A percentile compares a stretch with the other conserved stretches of the same genome.
Conservation (phyloP, 352 stramenopile genomes). For the Saprolegnia diclina region DNA sequence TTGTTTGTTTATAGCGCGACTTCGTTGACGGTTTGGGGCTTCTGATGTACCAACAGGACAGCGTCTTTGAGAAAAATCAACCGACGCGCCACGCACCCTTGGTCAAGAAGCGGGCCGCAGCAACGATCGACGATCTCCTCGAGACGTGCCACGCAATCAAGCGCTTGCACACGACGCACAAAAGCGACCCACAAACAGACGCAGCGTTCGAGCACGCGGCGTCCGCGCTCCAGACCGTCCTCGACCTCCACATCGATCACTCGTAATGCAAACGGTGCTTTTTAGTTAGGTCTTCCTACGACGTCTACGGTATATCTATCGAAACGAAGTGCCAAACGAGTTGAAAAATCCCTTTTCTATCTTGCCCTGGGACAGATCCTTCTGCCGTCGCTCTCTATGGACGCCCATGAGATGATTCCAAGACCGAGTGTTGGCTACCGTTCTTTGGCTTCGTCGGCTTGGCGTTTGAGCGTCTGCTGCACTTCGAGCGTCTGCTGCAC, state of each 20-base stretch:
- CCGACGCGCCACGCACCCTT: too few species aligned
- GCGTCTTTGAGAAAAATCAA: neutral
- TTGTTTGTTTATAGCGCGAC: neutral
- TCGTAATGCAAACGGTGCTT: too few species aligned
- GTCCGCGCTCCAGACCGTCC: neutral
- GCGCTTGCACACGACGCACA: neutral
- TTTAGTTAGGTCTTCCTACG: too few species aligned
- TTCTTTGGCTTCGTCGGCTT: conserved; percentile 45
- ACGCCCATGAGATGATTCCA: neutral
- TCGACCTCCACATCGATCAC: neutral
- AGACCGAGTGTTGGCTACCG: conserved; percentile 25
- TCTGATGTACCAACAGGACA: neutral
- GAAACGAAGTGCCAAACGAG: conserved; percentile 67
- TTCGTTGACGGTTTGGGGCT: neutral
- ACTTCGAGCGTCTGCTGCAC: conserved; percentile 52
- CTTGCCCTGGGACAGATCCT: conserved; percentile 45
- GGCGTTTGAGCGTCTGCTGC: conserved; percentile 39
- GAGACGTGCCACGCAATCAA: neutral
- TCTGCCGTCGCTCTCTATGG: conserved; percentile 41
- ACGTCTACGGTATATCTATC: conserved; percentile 33
- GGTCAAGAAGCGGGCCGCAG: neutral
- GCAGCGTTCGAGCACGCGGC: conserved; percentile 26
- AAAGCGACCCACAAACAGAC: conserved; percentile 27
- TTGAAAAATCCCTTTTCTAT: conserved; percentile 74
- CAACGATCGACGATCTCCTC: neutral